A percentile compares a stretch with the other conserved stretches of the same genome.
Evolutionary conservation across 2,329 filamentous ascomycete genomes (phyloP).

Genomic region (Fusarium veterinarium): DNA sequence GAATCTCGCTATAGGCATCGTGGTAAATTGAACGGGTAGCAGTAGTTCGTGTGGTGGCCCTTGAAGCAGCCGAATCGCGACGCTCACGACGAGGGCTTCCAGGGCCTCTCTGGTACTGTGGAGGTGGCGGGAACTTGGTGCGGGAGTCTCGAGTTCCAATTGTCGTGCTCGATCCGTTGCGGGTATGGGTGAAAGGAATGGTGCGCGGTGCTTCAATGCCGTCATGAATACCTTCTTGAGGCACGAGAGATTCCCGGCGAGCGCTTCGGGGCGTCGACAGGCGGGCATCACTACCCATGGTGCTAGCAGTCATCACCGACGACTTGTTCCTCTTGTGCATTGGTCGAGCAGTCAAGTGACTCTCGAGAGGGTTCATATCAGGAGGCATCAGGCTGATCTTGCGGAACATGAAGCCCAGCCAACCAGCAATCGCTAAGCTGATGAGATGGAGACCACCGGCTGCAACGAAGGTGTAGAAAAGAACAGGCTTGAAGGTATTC

Average conservation of each 20-base stretch:
- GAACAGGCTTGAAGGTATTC: conserved; percentile 70
- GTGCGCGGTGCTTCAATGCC: conserved; percentile 61
- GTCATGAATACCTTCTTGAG: conserved; percentile 60
- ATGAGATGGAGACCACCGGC: conserved; percentile 76
- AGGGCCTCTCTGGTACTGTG: conserved; percentile 64
- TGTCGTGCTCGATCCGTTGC: conserved; percentile 71
- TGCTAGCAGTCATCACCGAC: conserved; percentile 61
- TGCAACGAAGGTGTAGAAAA: conserved; percentile 75
- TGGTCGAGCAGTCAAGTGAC: conserved; percentile 79
- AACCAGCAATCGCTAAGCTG: conserved; percentile 77
- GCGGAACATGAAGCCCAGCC: conserved; percentile 81
- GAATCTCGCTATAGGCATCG: conserved; percentile 63
- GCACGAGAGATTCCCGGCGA: conserved; percentile 56
- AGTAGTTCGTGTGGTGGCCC: conserved; percentile 61
- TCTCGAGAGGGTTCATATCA: conserved; percentile 94
- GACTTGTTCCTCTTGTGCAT: conserved; percentile 80
- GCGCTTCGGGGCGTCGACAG: conserved; percentile 59
- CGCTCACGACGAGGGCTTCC: conserved; percentile 58
- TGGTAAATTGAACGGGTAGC: conserved; percentile 51
- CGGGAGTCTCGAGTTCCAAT: conserved; percentile 65
- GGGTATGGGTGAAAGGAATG: conserved; percentile 85
- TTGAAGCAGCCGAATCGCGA: conserved; percentile 57
- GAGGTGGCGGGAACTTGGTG: conserved; percentile 61
- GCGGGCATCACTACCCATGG: conserved; percentile 67
- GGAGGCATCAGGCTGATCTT: conserved; percentile 86